A percentile compares a stretch with the other conserved stretches of the same genome.
phyloP scores from a whole-genome alignment of 2,329 filamentous ascomycete genomes.

The Fusarium proliferatum region DNA sequence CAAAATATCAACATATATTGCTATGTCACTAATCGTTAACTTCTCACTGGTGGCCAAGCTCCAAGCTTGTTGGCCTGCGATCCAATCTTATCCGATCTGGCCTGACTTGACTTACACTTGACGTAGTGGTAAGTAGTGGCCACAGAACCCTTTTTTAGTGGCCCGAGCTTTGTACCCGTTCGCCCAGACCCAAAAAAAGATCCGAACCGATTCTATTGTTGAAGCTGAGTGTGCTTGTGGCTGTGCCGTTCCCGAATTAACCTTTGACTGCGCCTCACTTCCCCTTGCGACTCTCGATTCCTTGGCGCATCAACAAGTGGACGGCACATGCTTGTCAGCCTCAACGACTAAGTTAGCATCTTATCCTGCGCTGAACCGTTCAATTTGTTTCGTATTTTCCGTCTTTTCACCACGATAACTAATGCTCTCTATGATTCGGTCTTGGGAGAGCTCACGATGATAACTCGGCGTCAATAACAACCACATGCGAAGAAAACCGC shows the following conservation, averaged over 20 bases:
- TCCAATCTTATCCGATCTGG: constrained; percentile 27
- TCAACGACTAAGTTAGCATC: constrained; percentile 10
- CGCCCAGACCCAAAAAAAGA: constrained; percentile 18
- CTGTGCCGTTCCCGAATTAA: constrained; percentile 29
- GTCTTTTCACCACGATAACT: neutral
- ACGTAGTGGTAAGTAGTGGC: constrained; percentile 24
- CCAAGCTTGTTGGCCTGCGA: constrained; percentile 14
- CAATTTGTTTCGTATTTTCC: constrained; percentile 11
- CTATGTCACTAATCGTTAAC: neutral
- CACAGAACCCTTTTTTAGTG: constrained; percentile 36
- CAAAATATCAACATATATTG: neutral
- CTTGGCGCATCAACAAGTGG: constrained; percentile 23
- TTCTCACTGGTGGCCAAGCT: constrained; percentile 35
- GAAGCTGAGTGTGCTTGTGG: constrained; percentile 30
- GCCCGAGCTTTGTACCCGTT: constrained; percentile 27
- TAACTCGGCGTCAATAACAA: constrained; percentile 23
- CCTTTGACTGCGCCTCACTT: constrained; percentile 37
- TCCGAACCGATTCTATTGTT: neutral
- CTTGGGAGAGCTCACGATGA: constrained; percentile 33
- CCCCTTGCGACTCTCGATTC: constrained; percentile 18
- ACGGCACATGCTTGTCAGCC: constrained; percentile 34
- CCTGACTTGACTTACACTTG: constrained; percentile 9
- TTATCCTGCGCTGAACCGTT: constrained; percentile 23
- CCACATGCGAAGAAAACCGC: constrained; percentile 22
- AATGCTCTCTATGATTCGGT: neutral